These are phyloP conservation scores for Cytospora piceae DNA, from an alignment of 2,329 filamentous ascomycete genomes.

Conservation along the genomic window DNA sequence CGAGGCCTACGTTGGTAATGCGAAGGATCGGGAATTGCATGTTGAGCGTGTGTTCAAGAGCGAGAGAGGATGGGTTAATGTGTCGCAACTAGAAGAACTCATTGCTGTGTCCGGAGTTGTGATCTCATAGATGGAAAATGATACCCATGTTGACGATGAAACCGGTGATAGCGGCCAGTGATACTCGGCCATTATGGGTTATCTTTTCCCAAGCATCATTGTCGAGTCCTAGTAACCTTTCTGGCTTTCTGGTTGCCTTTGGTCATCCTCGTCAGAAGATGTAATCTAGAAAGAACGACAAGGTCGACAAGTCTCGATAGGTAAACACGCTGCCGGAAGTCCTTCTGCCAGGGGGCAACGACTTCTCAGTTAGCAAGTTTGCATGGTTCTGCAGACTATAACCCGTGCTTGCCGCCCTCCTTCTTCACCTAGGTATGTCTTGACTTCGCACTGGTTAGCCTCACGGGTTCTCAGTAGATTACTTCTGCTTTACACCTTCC, in stretches of 20 bases:
- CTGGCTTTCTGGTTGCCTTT: background rate
- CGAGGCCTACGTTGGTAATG: background rate
- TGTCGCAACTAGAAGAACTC: slow-evolving; percentile 24
- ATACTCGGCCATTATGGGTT: background rate
- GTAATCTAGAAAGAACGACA: background rate
- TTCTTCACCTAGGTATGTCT: background rate
- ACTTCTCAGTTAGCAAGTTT: background rate
- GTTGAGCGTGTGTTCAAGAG: slow-evolving; percentile 17
- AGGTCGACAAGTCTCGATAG: background rate
- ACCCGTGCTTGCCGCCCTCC: background rate
- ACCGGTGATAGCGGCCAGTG: slow-evolving; percentile 1
- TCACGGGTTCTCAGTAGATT: background rate
- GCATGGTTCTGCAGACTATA: background rate
- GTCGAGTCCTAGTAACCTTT: background rate
- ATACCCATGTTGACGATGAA: slow-evolving; percentile 30
- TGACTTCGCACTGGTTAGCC: background rate
- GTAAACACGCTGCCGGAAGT: background rate
- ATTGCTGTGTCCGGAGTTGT: slow-evolving; percentile 29
- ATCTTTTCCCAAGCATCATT: background rate
- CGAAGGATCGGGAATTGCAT: slow-evolving; percentile 2
- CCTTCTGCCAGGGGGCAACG: background rate
- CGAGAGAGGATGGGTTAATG: slow-evolving; percentile 24
- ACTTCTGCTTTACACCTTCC: background rate
- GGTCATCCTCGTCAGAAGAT: background rate
- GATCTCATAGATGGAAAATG: slow-evolving; percentile 32